A percentile compares a stretch with the other conserved stretches of the same genome.
Evolutionary conservation across 345 rosid species (phyloP).

Genomic region (Geranium brycei): DNA sequence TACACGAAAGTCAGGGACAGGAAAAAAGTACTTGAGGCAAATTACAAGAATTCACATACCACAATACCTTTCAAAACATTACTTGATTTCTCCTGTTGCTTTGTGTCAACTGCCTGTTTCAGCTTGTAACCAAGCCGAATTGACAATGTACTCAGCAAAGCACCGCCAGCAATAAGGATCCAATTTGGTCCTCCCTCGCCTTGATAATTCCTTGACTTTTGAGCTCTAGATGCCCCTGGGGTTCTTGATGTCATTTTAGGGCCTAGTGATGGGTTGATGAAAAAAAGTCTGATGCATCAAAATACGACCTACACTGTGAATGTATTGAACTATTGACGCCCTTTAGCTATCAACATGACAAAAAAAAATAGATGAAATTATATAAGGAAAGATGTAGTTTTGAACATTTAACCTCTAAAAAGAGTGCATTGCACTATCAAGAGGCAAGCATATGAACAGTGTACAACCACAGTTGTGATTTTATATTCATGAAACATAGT

Average conservation of each 20-base stretch:
- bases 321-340: constrained; percentile 3
- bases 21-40: not conserved
- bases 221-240: constrained; percentile 38
- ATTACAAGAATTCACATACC: constrained; percentile 7
- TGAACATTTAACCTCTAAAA: not conserved
- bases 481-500: no score
- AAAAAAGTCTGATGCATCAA: constrained; percentile 27
- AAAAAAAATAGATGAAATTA: no score
- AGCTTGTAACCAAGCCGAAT: constrained; percentile 83
- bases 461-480: not conserved
- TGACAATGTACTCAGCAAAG: constrained; percentile 83
- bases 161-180: constrained; percentile 89
- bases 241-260: constrained; percentile 53
- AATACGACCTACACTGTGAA: constrained; percentile 35
- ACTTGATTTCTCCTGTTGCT: constrained; percentile 34
- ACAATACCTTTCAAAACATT: constrained; percentile 26
- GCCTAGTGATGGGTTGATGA: constrained; percentile 12
- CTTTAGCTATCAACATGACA: no score
- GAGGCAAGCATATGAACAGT: not conserved
- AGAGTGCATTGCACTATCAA: not conserved
- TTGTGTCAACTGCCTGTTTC: constrained; percentile 56
- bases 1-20: constrained; percentile 11
- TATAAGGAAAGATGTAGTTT: not conserved
- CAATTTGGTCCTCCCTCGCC: constrained; percentile 77
- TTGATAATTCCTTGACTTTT: constrained; percentile 28